Evolutionary conservation across 176 grass and related monocot genomes (phyloP), one percentile per base, ranked within the genome.

Genomic region (Ensete glaucum): DNA sequence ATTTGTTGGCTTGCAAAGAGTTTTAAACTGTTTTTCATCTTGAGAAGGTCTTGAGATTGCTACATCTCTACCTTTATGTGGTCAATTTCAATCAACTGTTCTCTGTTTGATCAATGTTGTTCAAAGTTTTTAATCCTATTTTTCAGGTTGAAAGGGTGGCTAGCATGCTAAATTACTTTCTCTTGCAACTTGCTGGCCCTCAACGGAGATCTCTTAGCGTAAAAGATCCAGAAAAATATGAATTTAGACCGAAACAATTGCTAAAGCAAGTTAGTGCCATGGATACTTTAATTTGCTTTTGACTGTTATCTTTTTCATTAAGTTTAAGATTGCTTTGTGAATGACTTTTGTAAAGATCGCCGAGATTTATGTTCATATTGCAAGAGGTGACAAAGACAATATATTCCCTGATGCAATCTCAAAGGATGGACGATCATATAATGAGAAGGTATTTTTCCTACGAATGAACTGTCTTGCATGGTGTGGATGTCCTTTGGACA

Each of bases 141-240:
- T 60, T 83, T 82, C 72, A 96, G 93, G 93, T 99, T 24, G 95
- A 99, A 92, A 91, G 95, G 79, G 90, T 94, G 9, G 90, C 95
- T 0, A 91, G 84, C 84, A 94, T 99, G 95, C 83, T 99, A 78
- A 99, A 99, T 79, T 99, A 94, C 73, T 99, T 99, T 78, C 95
- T 99, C 50, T 89, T 94, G 73, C 95, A 99, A 91, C 95, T 99
- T 66, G 95, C 90, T 74, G 90, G 95, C 67, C 90, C 90, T 71
- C 95, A 99, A 79, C 88, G 95, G 63, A 99, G 89, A 85, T 99
- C 95, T 1, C 80, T 99, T n/a, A 94, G 74, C n/a, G 90, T 99
- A 52, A 99, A 99, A 87, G 95, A 99, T 91, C 95, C 90, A 16
- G 95, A 99, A 80, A 99, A 99, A 76, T 99, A 99, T 15, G 95